Percentiles rank a stretch among this genome's conserved stretches.
Conservation (phyloP, 176 grass and related monocot species). For the Oryza australiensis region DNA sequence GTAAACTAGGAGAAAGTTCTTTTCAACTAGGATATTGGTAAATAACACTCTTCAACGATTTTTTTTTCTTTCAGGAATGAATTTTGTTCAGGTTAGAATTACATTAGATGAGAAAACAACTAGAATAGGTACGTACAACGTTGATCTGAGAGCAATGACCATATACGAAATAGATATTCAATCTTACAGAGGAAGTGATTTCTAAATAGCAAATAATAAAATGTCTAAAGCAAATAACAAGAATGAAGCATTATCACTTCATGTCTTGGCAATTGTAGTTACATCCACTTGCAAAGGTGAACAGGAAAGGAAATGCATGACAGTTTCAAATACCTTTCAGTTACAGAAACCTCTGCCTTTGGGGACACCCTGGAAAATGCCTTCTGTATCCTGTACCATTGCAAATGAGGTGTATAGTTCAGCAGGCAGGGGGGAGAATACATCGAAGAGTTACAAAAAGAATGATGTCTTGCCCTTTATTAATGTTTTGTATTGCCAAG, state of each 20-base stretch:
- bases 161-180: constrained; percentile 18
- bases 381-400: constrained; percentile 50
- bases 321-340: constrained; percentile 47
- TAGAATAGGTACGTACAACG: neutral
- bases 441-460: neutral
- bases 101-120: neutral
- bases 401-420: neutral
- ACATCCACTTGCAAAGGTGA: constrained; percentile 11
- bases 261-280: neutral
- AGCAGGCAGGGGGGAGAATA: neutral
- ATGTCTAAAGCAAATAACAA: neutral
- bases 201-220: neutral
- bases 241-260: neutral
- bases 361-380: constrained; percentile 47
- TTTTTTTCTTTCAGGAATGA: neutral
- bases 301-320: neutral
- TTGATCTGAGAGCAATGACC: constrained; percentile 2
- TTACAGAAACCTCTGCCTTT: constrained; percentile 33
- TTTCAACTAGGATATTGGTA: neutral
- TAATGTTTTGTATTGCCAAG: neutral
- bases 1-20: neutral
- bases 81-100: neutral
- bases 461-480: neutral
- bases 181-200: constrained; percentile 6
- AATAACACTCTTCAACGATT: neutral